phyloP scores from a whole-genome alignment of 139 green algal species.

The Volvox reticuliferus region DNA sequence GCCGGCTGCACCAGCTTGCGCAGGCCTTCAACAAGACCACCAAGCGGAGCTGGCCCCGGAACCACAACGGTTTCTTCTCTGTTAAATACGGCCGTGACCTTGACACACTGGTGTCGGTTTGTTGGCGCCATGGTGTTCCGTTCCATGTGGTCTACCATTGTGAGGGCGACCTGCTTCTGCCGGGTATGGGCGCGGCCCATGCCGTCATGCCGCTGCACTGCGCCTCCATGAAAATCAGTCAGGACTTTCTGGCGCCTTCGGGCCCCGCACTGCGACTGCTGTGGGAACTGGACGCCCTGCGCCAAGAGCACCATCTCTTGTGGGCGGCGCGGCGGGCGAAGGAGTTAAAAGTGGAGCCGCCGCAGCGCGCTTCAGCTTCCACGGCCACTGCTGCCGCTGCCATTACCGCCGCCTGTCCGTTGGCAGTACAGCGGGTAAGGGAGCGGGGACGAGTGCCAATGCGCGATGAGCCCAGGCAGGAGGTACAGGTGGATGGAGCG shows the following conservation, averaged over 20 bases:
- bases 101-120: background rate
- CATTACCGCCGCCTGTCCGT: too few relatives aligned
- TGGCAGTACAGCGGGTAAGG: background rate
- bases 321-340: conserved; percentile 6
- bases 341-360: background rate
- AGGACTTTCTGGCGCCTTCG: conserved; percentile 31
- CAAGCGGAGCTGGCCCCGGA: conserved; percentile 37
- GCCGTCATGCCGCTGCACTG: conserved; percentile 48
- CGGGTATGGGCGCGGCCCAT: conserved; percentile 40
- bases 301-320: conserved; percentile 39
- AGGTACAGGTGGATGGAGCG: background rate
- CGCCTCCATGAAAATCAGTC: conserved; percentile 34
- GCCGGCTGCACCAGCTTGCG: conserved; percentile 34
- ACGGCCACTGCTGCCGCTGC: background rate
- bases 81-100: conserved; percentile 11
- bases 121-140: conserved; percentile 26
- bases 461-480: background rate
- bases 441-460: background rate
- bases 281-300: conserved; percentile 37
- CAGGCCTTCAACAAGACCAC: background rate
- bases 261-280: conserved; percentile 28
- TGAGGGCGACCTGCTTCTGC: conserved; percentile 46
- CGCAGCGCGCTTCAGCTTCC: background rate
- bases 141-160: conserved; percentile 39
- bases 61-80: conserved; percentile 45